Conservation (phyloP, 495 filamentous ascomycete species). For the Talaromyces thailandensis region DNA sequence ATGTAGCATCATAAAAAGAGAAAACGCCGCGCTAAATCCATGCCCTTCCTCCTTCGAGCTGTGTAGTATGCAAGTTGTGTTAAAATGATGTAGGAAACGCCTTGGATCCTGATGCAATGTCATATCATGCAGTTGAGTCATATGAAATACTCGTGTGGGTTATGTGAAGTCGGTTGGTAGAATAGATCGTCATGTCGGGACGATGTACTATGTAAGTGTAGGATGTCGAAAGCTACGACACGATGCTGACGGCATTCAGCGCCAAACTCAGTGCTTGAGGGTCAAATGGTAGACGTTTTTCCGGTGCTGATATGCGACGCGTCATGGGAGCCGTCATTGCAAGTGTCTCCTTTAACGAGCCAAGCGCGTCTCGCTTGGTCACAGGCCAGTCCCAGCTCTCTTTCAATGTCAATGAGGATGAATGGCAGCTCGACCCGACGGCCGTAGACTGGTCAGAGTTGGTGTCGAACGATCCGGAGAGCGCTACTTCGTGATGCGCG, state of each 20-base stretch:
- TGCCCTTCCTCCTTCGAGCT: not conserved
- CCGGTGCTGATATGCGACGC: conserved; percentile 24
- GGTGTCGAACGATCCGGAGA: conserved; percentile 20
- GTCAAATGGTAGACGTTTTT: conserved; percentile 25
- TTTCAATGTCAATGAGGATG: conserved; percentile 30
- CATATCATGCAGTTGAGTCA: not conserved
- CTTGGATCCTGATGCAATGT: not conserved
- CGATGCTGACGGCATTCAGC: conserved; percentile 23
- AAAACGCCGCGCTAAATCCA: conserved; percentile 1
- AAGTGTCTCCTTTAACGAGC: conserved; percentile 27
- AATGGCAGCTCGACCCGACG: conserved; percentile 29
- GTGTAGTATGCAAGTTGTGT: not conserved
- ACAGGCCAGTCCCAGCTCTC: conserved; percentile 13
- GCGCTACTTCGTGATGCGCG: conserved; percentile 15
- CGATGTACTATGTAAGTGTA: not conserved
- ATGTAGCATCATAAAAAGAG: not conserved
- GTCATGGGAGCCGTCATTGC: conserved; percentile 26
- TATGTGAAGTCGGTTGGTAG: not conserved
- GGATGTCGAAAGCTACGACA: not conserved
- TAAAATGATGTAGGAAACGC: not conserved
- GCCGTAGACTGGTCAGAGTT: conserved; percentile 30
- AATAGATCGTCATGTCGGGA: not conserved
- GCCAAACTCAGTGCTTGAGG: conserved; percentile 34
- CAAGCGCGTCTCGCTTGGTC: conserved; percentile 23
- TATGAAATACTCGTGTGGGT: not conserved